Evolutionary conservation across 306 rosid species (phyloP), one percentile per base, ranked within the genome.

Genomic region (Abrus pulchellus): DNA sequence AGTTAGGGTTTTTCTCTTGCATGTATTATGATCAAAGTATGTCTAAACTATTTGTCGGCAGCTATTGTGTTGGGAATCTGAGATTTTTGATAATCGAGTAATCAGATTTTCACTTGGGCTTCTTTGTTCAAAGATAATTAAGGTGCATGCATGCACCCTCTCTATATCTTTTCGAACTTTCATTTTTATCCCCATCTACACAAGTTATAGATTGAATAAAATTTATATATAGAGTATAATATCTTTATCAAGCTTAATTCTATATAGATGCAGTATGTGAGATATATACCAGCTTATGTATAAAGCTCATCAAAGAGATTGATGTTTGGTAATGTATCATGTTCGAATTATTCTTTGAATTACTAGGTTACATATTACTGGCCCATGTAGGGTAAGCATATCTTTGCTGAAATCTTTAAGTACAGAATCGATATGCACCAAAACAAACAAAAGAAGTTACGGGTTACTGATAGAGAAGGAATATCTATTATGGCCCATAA

Each of bases 1-100:
- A 63, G 41, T 79, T 84, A 84, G 87, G 87, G 81, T 79, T 84
- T 44, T 78, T 4, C 4, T 74, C 45, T 79, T 73, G 60, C 60
- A 57, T 54, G 55, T 49, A 47, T 60, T 70, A 33, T 57, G 64
- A 73, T 33, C 68, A 55, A 78, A 63, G 79, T 63, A 33, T 54
- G 70, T 70, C 56, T 33, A 62, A 28, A 36, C 71, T 83, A 63
- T 83, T 72, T 55, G 80, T 56, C 71, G 63, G 72, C 76, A 78
- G 77, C 73, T 71, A 63, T 33, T 64, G 52, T 68, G 81, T 41
- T 29, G 48, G 72, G 77, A 76, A 76, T 71, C 49, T 61, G 28
- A 76, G 13, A 68, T 63, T 68, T 76, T 36, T 67, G n/a, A 11
- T 47, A 14, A 65, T 67, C 2, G 40, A 68, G 45, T 67, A 47